Base-by-base conservation (phyloP, 2,329 filamentous ascomycete species). In the Bipolaris gigantea region DNA sequence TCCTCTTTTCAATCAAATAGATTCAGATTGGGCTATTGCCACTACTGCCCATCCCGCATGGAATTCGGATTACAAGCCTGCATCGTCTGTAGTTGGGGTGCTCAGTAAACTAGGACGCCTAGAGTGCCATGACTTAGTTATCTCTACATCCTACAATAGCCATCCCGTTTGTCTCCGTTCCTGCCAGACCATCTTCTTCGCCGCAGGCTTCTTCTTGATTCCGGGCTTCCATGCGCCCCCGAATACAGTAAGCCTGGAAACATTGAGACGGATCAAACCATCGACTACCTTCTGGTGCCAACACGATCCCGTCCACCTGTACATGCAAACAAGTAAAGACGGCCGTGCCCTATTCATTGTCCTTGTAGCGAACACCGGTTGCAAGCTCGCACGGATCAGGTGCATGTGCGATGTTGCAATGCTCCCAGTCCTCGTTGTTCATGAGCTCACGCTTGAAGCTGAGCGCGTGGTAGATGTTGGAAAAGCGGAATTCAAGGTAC, bases 401-500 rank as follows among this genome's bases (percentile, higher is more conserved):
- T 2, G 67, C 74, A 55, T 75, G 80, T 16, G 65, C 58, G 47
- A 80, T 70, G 18, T 70, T 76, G 65, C 78, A 79, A 16, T 74
- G 72, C 57, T 80, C 77, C 76, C 77, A 82, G 2, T 78, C 74
- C 21, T 76, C 66, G 35, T 77, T 69, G 16, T 73, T 69, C 39
- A 68, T 51, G 11, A 82, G 65, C 21, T 67, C 53, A 2, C 69
- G 66, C 50, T 74, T 76, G 71, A 82, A 81, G 18, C 68, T 69
- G 15, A 79, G 72, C 0, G 80, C 79, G 48, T 81, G 67, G 21
- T 73, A 69, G 52, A 81, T 77, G 56, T 72, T 77, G 39, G 70
- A 73, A 64, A 82, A 81, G 8, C 79, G 77, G 61, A 81, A 81
- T 27, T 75, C 69, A n/a, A 80, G 73, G 30, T 70, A 75, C 36